Percentiles rank a stretch among this genome's conserved stretches.
These are phyloP conservation scores for Acorus calamus DNA, from an alignment of 106 monocot species.

Conservation along the genomic window DNA sequence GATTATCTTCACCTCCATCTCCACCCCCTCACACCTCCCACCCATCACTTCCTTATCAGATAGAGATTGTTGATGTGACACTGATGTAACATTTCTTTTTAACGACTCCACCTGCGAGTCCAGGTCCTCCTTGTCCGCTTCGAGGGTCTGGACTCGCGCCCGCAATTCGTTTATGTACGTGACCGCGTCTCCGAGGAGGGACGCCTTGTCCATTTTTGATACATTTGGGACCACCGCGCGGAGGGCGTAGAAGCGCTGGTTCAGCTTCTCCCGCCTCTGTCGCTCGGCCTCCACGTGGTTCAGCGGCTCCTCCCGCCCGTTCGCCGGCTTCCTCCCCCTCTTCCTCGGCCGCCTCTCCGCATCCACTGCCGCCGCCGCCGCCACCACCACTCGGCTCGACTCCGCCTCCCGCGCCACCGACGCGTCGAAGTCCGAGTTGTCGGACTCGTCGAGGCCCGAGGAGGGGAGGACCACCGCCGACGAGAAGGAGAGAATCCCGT, in stretches of 20 bases:
- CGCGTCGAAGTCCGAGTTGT: no score
- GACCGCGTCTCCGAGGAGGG: slow-evolving; percentile 79
- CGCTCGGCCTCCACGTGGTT: slow-evolving; percentile 96
- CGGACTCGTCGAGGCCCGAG: no score
- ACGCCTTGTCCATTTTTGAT: slow-evolving; percentile 97
- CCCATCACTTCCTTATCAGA: neutral
- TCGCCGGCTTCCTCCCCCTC: slow-evolving; percentile 80
- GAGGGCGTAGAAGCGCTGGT: slow-evolving; percentile 89
- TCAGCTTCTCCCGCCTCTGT: slow-evolving; percentile 83
- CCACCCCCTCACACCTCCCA: slow-evolving; percentile 26
- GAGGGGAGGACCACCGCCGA: no score
- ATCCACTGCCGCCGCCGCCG: neutral
- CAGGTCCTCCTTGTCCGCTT: slow-evolving; percentile 34
- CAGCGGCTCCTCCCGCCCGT: slow-evolving; percentile 77
- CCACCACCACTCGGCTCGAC: neutral
- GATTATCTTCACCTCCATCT: slow-evolving; percentile 59
- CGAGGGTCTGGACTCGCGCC: slow-evolving; percentile 23
- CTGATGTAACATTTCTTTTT: no score
- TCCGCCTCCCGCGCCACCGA: no score
- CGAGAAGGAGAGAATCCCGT: slow-evolving; percentile 12
- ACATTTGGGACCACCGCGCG: slow-evolving; percentile 92
- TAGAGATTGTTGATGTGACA: no score
- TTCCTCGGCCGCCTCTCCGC: slow-evolving; percentile 38
- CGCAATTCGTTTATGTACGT: slow-evolving; percentile 74
- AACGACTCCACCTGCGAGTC: neutral